phyloP scores from a whole-genome alignment of 495 filamentous ascomycete species.

The Xylaria flabelliformis region DNA sequence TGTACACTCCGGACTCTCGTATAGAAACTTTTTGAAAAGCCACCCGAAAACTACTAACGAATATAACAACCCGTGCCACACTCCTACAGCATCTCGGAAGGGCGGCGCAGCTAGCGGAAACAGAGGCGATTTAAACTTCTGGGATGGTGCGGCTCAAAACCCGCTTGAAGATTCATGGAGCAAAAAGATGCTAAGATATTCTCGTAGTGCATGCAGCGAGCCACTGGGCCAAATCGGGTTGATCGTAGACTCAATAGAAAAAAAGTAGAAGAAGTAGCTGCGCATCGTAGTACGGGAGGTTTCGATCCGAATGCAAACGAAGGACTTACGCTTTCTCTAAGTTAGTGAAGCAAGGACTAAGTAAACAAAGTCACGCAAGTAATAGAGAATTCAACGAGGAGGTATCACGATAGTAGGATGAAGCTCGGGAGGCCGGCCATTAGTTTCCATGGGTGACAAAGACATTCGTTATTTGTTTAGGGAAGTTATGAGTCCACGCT shows the following conservation, averaged over 20 bases:
- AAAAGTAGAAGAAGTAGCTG: no score
- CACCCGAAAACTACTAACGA: background rate
- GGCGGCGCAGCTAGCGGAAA: background rate
- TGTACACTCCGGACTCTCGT: background rate
- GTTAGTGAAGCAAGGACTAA: no score
- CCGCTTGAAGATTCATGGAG: slow-evolving; percentile 30
- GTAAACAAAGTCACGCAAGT: no score
- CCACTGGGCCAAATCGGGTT: no score
- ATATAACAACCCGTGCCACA: background rate
- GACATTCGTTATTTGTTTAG: no score
- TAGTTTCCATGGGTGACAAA: no score
- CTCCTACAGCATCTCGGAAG: background rate
- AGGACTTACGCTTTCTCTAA: no score
- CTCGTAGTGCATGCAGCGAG: no score
- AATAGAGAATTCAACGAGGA: slow-evolving; percentile 26
- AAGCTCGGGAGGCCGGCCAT: background rate
- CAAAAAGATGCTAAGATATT: slow-evolving; percentile 6
- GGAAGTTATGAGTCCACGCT: background rate
- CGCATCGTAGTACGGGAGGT: no score
- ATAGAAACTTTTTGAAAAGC: background rate
- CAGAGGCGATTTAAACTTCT: slow-evolving; percentile 42
- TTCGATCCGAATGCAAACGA: no score
- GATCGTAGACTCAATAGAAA: no score
- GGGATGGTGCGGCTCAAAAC: slow-evolving; percentile 39
- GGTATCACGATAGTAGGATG: background rate